Base-by-base conservation (phyloP, 2,329 filamentous ascomycete species). In the Leptodontidium sp. region DNA sequence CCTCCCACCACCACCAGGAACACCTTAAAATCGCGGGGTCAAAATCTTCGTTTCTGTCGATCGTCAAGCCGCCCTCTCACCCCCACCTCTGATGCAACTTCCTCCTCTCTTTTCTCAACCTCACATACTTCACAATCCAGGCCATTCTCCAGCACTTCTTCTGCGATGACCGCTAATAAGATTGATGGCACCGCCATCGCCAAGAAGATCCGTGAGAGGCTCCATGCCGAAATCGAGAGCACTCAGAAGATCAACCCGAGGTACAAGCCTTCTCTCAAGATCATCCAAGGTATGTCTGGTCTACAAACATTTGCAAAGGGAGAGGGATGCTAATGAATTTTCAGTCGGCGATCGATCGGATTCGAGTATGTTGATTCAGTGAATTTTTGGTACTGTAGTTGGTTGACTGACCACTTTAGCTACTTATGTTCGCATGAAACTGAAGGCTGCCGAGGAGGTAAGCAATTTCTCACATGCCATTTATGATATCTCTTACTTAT, bases 361-460 rank as follows among this genome's bases (percentile, higher is more conserved):
- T 83, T 98, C 94, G 47, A 91, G 93, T 97, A 86, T 79, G 90
- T 82, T 43, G 17, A 53, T 21, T 14, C 17, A 12, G n/a, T 49
- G 15, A 35, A 35, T 49, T 32, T 17, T n/a, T 32, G 17, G 14
- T 21, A 26, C 21, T 50, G 15, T n/a, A 29, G 29, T 65, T 12
- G 35, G 7, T 9, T 24, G 68, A 61, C 70, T 72, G 65, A 73
- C 69, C 68, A 75, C 72, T 68, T 68, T 72, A 95, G 92, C 91
- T 78, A 98, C 95, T 64, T 99, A 99, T 92, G 95, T 99, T 82
- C 94, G 94, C 83, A 99, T 99, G 96, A 99, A 99, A 85, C 84
- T 98, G 78, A 99, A 98, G 87, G 96, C 96, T 74, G 96, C 96
- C 68, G 86, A 93, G 80, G 96, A 98, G 87, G 92, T 94, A 84